Conservation (phyloP, 768 basidiomycete species). For the Leccinum arenicola region DNA sequence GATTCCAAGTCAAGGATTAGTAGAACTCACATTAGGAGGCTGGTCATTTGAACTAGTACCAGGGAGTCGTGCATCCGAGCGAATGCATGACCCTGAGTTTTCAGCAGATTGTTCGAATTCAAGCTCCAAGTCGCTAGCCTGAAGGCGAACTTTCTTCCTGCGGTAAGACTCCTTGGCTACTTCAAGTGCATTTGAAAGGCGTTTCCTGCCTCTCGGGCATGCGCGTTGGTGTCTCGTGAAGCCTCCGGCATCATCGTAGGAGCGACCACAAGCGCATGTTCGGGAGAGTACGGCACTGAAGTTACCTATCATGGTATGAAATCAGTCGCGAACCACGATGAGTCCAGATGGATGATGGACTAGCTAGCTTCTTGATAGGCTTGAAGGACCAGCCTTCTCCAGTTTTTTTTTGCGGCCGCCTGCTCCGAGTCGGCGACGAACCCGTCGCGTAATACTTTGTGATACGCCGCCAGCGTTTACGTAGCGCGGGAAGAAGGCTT, state of each 20-base stretch:
- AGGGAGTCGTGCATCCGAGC: neutral
- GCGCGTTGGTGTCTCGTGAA: neutral
- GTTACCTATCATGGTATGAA: neutral
- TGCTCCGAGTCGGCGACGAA: too few species aligned
- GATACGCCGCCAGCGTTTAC: too few species aligned
- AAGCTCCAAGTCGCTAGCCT: neutral
- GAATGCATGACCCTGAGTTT: neutral
- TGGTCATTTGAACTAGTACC: neutral
- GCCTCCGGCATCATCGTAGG: neutral
- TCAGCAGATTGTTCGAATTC: neutral
- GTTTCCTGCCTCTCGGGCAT: neutral
- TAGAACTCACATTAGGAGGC: neutral
- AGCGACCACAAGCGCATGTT: neutral
- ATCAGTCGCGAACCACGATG: neutral
- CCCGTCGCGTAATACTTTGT: too few species aligned
- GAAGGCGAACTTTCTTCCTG: neutral
- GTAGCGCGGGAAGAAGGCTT: too few species aligned
- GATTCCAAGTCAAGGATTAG: neutral
- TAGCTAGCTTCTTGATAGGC: too few species aligned
- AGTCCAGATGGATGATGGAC: neutral
- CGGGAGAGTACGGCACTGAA: neutral
- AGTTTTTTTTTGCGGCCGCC: too few species aligned
- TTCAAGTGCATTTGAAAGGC: neutral
- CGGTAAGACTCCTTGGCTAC: neutral
- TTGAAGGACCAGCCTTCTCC: too few species aligned